phyloP scores from a whole-genome alignment of 306 rosid species.

The Cyclanthera cordifolia region DNA sequence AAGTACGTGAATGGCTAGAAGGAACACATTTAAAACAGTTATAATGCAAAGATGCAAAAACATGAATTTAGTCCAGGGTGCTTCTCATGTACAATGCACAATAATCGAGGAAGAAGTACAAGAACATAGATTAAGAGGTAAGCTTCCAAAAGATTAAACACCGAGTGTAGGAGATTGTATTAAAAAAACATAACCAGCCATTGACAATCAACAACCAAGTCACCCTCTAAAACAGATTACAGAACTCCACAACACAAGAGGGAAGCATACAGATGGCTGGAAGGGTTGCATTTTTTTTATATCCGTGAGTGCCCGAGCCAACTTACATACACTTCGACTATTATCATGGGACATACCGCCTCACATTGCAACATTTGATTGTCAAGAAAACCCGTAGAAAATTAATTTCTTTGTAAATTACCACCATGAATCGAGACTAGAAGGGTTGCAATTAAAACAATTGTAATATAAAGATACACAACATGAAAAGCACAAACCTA shows the following conservation, averaged over 20 bases:
- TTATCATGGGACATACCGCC: too few relatives aligned
- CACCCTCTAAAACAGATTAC: not conserved
- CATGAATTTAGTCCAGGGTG: not conserved
- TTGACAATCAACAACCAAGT: not conserved
- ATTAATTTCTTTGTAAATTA: too few relatives aligned
- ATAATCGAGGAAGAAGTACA: not conserved
- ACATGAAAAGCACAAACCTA: not conserved
- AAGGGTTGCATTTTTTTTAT: not conserved
- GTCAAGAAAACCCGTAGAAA: too few relatives aligned
- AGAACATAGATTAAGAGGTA: not conserved
- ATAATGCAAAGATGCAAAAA: not conserved
- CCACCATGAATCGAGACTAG: too few relatives aligned
- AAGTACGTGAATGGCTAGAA: not conserved
- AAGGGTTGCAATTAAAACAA: not conserved
- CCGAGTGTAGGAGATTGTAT: not conserved
- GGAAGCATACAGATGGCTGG: not conserved
- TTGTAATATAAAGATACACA: not conserved
- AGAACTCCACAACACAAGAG: not conserved
- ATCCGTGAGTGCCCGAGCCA: too few relatives aligned
- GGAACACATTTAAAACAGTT: not conserved
- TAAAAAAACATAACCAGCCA: not conserved
- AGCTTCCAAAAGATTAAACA: slow-evolving; percentile 1
- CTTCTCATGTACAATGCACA: not conserved
- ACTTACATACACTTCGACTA: too few relatives aligned
- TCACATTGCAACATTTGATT: too few relatives aligned